These are phyloP conservation scores for Rhodotorula sp. DNA, from an alignment of 1,284 basidiomycete genomes.

Conservation along the genomic window DNA sequence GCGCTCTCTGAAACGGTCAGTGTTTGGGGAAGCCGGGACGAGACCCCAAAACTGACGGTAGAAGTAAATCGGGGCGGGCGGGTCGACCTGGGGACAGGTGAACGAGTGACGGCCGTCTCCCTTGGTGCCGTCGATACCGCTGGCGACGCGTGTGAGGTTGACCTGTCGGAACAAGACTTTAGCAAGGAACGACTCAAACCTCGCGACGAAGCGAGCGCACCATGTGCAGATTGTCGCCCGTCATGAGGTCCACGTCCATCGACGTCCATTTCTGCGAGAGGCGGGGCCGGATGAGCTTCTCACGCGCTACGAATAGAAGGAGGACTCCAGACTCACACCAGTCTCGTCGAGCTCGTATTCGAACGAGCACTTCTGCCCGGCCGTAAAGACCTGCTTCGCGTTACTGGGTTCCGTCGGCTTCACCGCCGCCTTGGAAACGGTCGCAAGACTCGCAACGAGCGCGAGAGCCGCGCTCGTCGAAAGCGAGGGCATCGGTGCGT, in stretches of 20 bases:
- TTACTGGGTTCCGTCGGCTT: constrained; percentile 46
- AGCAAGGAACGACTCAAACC: neutral
- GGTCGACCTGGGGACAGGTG: constrained; percentile 72
- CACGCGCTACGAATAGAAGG: no score
- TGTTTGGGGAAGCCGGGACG: no score
- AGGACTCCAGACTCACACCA: constrained; percentile 47
- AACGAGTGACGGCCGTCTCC: constrained; percentile 56
- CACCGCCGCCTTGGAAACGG: neutral
- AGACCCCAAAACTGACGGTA: constrained; percentile 69
- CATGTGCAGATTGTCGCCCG: constrained; percentile 71
- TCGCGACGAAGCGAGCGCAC: constrained; percentile 9
- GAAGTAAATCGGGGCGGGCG: constrained; percentile 72
- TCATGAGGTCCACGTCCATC: constrained; percentile 65
- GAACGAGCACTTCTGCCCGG: constrained; percentile 59
- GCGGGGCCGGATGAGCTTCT: neutral
- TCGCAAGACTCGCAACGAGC: neutral
- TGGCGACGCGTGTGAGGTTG: constrained; percentile 22
- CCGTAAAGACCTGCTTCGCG: constrained; percentile 56
- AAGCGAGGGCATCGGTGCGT: neutral
- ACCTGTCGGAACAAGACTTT: neutral
- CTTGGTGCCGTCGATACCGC: constrained; percentile 58
- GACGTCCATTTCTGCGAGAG: constrained; percentile 13
- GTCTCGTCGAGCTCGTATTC: constrained; percentile 60
- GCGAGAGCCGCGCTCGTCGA: neutral
- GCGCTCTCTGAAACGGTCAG: neutral